These are phyloP conservation scores for Coriolopsis trogii DNA, from an alignment of 1,284 basidiomycete genomes.

Conservation along the genomic window DNA sequence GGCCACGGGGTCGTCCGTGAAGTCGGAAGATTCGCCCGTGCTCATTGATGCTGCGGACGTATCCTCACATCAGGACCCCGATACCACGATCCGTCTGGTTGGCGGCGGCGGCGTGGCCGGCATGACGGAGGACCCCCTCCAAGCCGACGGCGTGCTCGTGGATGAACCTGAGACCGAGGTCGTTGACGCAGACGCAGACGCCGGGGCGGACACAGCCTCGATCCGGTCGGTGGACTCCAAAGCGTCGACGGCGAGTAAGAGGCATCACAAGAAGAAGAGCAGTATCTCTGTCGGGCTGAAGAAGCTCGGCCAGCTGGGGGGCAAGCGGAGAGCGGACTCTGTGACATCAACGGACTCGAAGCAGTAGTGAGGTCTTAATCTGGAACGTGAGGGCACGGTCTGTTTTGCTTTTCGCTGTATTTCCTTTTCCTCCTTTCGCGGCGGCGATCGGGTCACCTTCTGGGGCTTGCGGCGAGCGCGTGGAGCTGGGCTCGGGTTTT, in stretches of 20 bases:
- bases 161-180: constrained; percentile 24
- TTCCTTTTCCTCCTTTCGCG: not conserved
- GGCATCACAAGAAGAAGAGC: constrained; percentile 53
- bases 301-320: constrained; percentile 50
- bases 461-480: constrained; percentile 6
- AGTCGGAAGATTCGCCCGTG: constrained; percentile 28
- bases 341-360: constrained; percentile 40
- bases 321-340: constrained; percentile 58
- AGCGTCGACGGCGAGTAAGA: constrained; percentile 23
- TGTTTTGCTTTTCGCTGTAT: not conserved
- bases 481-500: not conserved
- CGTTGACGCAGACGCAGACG: constrained; percentile 7
- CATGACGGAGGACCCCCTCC: constrained; percentile 36
- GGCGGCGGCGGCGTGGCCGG: constrained; percentile 50
- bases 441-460: not conserved
- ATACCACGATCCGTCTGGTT: constrained; percentile 57
- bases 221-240: constrained; percentile 30
- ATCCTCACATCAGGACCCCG: constrained; percentile 23
- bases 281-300: constrained; percentile 58
- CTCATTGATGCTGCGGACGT: constrained; percentile 25
- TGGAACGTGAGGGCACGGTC: not conserved
- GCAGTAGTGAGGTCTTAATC: constrained; percentile 10
- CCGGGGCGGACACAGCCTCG: constrained; percentile 27
- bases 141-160: constrained; percentile 26
- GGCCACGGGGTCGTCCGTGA: constrained; percentile 1